Evolutionary conservation across 2,329 filamentous ascomycete genomes (phyloP), one percentile per base, ranked within the genome.

Genomic region (Aureobasidium sp.): DNA sequence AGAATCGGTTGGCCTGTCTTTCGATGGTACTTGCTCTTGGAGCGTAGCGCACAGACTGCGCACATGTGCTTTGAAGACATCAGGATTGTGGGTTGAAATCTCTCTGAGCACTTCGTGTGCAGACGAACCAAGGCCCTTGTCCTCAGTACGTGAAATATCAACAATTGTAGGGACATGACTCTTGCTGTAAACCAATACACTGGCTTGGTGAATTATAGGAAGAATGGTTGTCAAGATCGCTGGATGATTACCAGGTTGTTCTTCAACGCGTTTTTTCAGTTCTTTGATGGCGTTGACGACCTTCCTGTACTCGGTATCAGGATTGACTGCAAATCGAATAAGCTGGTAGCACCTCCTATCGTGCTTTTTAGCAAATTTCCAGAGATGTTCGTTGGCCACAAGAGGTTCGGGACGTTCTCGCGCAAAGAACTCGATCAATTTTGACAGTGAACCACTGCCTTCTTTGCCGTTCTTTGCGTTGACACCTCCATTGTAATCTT

Each of bases 81-180:
- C 89, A 0, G 94, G 92, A 66, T 94, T 94, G 49, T 86, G 85
- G 59, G 90, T 87, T 0, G 94, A 97, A 34, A 97, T 96, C 71
- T 97, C 90, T 69, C 91, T 93, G 52, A 97, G 82, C 59, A 97
- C 82, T 70, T 96, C 90, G 70, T 97, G 91, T 1, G 94, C 93
- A 15, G 89, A 86, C 22, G 83, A 79, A 6, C 88, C 90, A 53
- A 97, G 80, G 0, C 87, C 87, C 53, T 89, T 85, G 34, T 44
- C 45, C 70, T 97, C 88, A 11, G 86, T 92, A 69, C 91, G 87
- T 12, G 92, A 91, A 69, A 88, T 89, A 63, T 91, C 87, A 79
- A 97, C 90, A 65, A 97, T 93, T 0, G 90, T 87, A 3, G 92
- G 86, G 20, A 99, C 86, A 72, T 99, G 92, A 72, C 93, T 97